phyloP scores from a whole-genome alignment of 345 rosid species.

The Eucalyptus urophylla region DNA sequence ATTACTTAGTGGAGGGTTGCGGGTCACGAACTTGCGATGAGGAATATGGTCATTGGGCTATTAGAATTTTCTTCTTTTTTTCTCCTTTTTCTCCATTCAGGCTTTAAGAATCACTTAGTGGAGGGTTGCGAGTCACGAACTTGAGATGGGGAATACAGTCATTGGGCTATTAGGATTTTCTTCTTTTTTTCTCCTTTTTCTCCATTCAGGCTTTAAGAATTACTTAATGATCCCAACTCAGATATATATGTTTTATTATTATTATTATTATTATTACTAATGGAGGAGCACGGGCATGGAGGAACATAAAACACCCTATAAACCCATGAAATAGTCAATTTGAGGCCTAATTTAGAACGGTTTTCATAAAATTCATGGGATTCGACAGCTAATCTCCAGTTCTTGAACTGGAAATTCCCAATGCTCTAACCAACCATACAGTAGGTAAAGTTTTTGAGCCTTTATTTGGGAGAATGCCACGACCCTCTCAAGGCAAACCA shows the following conservation, averaged over 20 bases:
- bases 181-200: neutral
- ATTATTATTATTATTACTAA: too few relatives aligned
- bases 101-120: neutral
- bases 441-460: neutral
- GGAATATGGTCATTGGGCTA: neutral
- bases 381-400: neutral
- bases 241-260: neutral
- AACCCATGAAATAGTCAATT: neutral
- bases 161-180: neutral
- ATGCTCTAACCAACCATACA: neutral
- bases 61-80: neutral
- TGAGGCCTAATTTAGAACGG: neutral
- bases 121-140: neutral
- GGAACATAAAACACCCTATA: neutral
- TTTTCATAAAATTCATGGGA: neutral
- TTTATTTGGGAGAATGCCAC: neutral
- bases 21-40: neutral
- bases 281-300: neutral
- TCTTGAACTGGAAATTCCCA: neutral
- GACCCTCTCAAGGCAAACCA: neutral
- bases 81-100: neutral
- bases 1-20: neutral
- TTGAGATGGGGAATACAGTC: neutral
- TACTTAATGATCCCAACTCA: neutral
- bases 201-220: neutral